Percentiles rank a stretch among this genome's conserved stretches.
Conservation (phyloP, 306 rosid species). For the Inga laurina region DNA sequence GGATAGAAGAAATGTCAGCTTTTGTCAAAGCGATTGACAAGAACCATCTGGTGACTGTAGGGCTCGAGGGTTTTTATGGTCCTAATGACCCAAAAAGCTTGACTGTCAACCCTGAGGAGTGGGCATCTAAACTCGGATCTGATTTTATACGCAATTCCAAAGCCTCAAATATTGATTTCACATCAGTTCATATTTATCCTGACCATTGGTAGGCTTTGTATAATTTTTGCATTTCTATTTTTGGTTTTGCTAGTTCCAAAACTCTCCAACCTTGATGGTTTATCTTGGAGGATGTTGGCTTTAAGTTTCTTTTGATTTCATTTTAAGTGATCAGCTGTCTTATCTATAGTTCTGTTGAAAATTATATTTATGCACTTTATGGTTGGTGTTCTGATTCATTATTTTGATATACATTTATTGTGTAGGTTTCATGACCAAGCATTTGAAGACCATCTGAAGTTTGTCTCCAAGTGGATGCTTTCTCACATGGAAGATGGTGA, state of each 20-base stretch:
- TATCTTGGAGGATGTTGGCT: constrained; percentile 5
- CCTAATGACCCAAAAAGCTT: constrained; percentile 70
- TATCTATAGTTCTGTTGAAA: neutral
- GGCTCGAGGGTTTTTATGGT: constrained; percentile 96
- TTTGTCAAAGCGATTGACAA: constrained; percentile 86
- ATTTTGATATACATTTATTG: neutral
- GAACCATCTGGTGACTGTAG: constrained; percentile 86
- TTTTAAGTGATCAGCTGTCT: constrained; percentile 20
- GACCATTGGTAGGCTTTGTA: constrained; percentile 82
- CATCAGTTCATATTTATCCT: constrained; percentile 91
- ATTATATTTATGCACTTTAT: constrained; percentile 4
- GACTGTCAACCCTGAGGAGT: constrained; percentile 79
- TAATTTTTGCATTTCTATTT: neutral
- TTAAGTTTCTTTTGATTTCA: neutral
- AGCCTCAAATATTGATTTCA: constrained; percentile 66
- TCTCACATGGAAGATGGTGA: constrained; percentile 98
- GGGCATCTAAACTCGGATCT: constrained; percentile 95
- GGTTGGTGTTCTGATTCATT: neutral
- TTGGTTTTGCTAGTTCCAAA: constrained; percentile 3
- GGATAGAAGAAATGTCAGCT: constrained; percentile 96
- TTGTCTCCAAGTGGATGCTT: constrained; percentile 84
- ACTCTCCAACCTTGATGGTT: constrained; percentile 2
- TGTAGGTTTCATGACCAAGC: constrained; percentile 66
- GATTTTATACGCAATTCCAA: constrained; percentile 90
- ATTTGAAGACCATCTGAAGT: constrained; percentile 72